These are phyloP conservation scores for Musa itinerans DNA, from an alignment of 176 grass and related monocot species.

Conservation along the genomic window DNA sequence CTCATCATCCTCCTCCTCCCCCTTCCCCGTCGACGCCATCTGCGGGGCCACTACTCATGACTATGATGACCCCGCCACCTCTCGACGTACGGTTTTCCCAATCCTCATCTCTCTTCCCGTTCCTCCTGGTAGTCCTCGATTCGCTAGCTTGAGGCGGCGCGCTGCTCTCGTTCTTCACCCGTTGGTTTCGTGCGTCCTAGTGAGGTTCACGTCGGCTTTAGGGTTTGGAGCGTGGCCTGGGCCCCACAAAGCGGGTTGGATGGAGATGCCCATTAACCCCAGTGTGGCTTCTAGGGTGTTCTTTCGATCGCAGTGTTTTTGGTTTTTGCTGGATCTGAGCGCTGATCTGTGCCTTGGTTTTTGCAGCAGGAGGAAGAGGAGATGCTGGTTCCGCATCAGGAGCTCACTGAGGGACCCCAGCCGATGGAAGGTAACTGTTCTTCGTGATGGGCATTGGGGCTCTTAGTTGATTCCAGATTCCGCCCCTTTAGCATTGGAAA, in stretches of 20 bases:
- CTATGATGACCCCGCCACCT: conserved; percentile 14
- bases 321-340: conserved; percentile 3
- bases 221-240: neutral
- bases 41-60: neutral
- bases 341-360: conserved; percentile 3
- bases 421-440: conserved; percentile 15
- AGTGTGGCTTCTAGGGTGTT: neutral
- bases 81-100: neutral
- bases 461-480: neutral
- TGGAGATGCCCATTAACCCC: neutral
- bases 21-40: no score
- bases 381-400: conserved; percentile 25
- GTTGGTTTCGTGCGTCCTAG: neutral
- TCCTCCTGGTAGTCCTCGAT: neutral
- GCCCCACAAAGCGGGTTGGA: neutral
- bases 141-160: neutral
- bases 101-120: neutral
- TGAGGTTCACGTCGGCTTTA: conserved; percentile 1
- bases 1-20: neutral
- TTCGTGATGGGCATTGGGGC: neutral
- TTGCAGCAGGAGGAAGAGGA: conserved; percentile 25
- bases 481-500: neutral
- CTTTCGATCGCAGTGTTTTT: neutral
- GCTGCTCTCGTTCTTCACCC: neutral
- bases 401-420: conserved; percentile 11